Percentiles rank a stretch among this genome's conserved stretches.
Evolutionary conservation across 495 filamentous ascomycete genomes (phyloP).

Genomic region (Penicillium turbatum): DNA sequence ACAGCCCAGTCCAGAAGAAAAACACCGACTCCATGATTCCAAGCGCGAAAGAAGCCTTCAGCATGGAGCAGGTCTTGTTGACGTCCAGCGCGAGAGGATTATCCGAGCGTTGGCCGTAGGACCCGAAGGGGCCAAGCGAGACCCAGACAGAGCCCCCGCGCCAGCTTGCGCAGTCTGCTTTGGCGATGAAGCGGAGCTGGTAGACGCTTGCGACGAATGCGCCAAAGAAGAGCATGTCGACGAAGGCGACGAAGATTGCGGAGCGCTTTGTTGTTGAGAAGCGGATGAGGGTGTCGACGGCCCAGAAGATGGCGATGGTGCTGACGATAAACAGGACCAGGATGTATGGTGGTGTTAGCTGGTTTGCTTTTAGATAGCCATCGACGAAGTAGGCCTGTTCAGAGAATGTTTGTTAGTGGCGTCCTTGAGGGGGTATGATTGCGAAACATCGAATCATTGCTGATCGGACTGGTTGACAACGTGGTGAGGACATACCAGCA

Average conservation of each 20-base stretch:
- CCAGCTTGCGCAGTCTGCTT: constrained; percentile 61
- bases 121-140: constrained; percentile 58
- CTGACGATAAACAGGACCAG: constrained; percentile 89
- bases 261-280: constrained; percentile 70
- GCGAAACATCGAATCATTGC: neutral
- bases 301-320: constrained; percentile 74
- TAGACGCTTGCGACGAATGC: constrained; percentile 78
- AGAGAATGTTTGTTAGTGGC: neutral
- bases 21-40: constrained; percentile 84
- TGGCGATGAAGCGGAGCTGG: constrained; percentile 64
- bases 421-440: neutral
- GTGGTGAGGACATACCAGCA: constrained; percentile 52
- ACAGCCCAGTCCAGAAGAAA: constrained; percentile 67
- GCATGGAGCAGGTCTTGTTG: constrained; percentile 80
- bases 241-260: constrained; percentile 67
- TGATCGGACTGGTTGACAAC: neutral
- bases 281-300: constrained; percentile 72
- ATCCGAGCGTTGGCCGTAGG: constrained; percentile 34
- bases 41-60: constrained; percentile 81
- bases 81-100: constrained; percentile 42
- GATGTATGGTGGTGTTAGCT: constrained; percentile 72
- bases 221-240: constrained; percentile 79
- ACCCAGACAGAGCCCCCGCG: constrained; percentile 45
- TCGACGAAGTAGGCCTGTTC: constrained; percentile 70
- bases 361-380: constrained; percentile 62